Percentiles rank a stretch among this genome's conserved stretches.
These are phyloP conservation scores for Trypanosoma congolense DNA, from an alignment of 208 protist genomes.

Conservation along the genomic window DNA sequence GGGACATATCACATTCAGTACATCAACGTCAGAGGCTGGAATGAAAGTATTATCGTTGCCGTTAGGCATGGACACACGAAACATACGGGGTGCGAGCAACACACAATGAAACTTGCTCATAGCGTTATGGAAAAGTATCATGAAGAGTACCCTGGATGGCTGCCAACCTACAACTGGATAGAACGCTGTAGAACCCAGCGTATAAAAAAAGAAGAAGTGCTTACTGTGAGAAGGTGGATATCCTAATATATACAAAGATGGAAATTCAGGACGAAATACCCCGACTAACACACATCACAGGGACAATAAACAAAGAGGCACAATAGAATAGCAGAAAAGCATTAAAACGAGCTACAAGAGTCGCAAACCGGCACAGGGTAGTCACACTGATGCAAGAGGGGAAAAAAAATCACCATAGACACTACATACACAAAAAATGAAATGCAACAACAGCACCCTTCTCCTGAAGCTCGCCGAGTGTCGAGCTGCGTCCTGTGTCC, in stretches of 20 bases:
- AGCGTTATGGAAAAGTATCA: conserved; percentile 8
- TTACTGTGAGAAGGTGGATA: conserved; percentile 10
- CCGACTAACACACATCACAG: neutral
- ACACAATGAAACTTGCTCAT: conserved; percentile 12
- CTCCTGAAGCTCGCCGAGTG: too few relatives aligned
- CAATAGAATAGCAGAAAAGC: too few relatives aligned
- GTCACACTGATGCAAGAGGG: too few relatives aligned
- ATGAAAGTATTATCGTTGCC: conserved; percentile 63
- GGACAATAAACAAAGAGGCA: too few relatives aligned
- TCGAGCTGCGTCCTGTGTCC: too few relatives aligned
- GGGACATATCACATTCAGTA: conserved; percentile 55
- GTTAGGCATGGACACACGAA: conserved; percentile 24
- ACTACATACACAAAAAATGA: too few relatives aligned
- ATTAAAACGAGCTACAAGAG: too few relatives aligned
- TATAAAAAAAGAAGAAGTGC: conserved; percentile 1
- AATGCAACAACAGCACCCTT: too few relatives aligned
- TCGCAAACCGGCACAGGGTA: too few relatives aligned
- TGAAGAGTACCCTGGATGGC: conserved; percentile 8
- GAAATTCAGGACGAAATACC: conserved; percentile 4
- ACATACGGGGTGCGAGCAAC: neutral
- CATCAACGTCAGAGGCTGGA: conserved; percentile 74
- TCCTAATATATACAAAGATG: conserved; percentile 8
- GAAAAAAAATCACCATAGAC: too few relatives aligned
- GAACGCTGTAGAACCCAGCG: neutral
- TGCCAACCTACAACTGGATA: conserved; percentile 12